Percentiles rank a stretch among this genome's conserved stretches.
Conservation (phyloP, 164 flowering plant species). For the Cinnamomum chago region DNA sequence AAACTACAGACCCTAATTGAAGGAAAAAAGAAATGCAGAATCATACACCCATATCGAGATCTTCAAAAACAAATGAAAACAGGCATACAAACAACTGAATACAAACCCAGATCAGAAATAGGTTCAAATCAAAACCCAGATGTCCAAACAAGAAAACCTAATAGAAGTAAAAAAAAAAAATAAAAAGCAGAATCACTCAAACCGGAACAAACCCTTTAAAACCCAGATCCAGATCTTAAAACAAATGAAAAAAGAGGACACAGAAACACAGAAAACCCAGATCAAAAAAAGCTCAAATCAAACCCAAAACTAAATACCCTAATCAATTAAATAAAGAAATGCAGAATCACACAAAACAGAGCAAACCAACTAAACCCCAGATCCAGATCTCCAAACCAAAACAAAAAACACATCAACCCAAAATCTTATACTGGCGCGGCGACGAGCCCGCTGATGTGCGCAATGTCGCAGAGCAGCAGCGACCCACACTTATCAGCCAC, state of each 20-base stretch:
- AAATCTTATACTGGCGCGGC: conserved; percentile 75
- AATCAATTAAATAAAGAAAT: neutral
- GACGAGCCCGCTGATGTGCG: conserved; percentile 98
- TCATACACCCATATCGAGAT: conserved; percentile 5
- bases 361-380: neutral
- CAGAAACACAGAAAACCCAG: too few relatives aligned
- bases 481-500: conserved; percentile 94
- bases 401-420: neutral
- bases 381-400: conserved; percentile 2
- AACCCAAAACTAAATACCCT: too few relatives aligned
- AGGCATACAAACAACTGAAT: neutral
- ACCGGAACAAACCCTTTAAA: conserved; percentile 2
- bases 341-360: neutral
- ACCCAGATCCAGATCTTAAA: conserved; percentile 4
- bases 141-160: neutral
- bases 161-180: neutral
- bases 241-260: too few relatives aligned
- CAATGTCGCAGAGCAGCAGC: conserved; percentile 92
- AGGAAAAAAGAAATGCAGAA: too few relatives aligned
- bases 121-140: neutral
- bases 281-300: too few relatives aligned
- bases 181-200: neutral
- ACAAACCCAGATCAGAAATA: neutral
- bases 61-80: neutral
- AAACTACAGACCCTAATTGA: neutral